Percentiles rank a stretch among this genome's conserved stretches.
Conservation (phyloP, 177 flowering plant species). For the Vitis hybrid region DNA sequence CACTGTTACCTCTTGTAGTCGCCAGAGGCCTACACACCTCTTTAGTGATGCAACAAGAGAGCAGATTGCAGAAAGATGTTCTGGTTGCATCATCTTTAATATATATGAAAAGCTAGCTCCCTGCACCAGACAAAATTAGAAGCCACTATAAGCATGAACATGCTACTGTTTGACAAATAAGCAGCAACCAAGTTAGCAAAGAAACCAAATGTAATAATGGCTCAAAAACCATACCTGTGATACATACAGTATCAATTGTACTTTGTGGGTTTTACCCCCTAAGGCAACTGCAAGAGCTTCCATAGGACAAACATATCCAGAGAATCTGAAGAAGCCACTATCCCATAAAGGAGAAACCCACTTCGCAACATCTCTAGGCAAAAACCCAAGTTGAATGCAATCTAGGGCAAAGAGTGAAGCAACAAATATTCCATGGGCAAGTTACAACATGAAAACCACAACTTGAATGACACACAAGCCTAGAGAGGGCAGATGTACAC, state of each 20-base stretch:
- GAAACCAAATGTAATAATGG: background rate
- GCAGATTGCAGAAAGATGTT: slow-evolving; percentile 58
- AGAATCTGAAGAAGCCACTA: slow-evolving; percentile 63
- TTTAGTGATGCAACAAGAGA: slow-evolving; percentile 70
- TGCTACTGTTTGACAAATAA: background rate
- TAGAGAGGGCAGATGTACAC: too few relatives aligned
- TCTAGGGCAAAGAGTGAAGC: slow-evolving; percentile 37
- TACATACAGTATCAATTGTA: slow-evolving; percentile 56
- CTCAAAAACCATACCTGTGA: slow-evolving; percentile 53
- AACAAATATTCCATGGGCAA: slow-evolving; percentile 2
- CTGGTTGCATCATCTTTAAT: slow-evolving; percentile 38
- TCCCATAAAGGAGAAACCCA: slow-evolving; percentile 92
- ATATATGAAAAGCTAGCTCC: slow-evolving; percentile 62
- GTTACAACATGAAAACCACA: slow-evolving; percentile 2
- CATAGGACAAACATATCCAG: slow-evolving; percentile 58
- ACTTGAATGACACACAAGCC: too few relatives aligned
- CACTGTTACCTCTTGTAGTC: slow-evolving; percentile 68
- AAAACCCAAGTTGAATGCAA: slow-evolving; percentile 79
- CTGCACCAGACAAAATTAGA: slow-evolving; percentile 33
- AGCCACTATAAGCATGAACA: slow-evolving; percentile 3
- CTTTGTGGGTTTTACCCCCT: slow-evolving; percentile 56
- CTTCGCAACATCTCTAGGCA: slow-evolving; percentile 73
- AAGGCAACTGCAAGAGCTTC: slow-evolving; percentile 78
- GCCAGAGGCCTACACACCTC: slow-evolving; percentile 73
- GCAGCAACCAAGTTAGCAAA: background rate